Evolutionary conservation across 108 stramenopile species (phyloP).

Genomic region (Stephanodiscus minutulus): DNA sequence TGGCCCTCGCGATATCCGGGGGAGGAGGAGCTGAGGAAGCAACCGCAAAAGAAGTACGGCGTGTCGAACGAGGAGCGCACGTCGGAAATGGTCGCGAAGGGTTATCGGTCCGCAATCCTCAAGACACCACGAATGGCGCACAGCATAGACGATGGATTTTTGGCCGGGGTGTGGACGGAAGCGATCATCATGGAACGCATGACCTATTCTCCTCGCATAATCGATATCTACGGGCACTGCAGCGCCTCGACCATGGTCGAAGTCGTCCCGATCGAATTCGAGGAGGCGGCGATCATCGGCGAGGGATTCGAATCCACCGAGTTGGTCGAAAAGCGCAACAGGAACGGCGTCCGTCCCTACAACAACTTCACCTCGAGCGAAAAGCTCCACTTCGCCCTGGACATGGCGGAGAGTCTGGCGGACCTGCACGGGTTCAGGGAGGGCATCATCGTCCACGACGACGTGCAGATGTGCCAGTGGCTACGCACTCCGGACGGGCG

Average conservation of each 20-base stretch:
- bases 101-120: conserved; percentile 39
- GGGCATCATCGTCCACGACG: conserved; percentile 75
- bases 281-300: conserved; percentile 52
- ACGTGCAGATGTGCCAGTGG: conserved; percentile 85
- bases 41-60: conserved; percentile 9
- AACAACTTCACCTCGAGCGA: conserved; percentile 63
- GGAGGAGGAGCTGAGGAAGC: conserved; percentile 21
- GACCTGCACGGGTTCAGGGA: conserved; percentile 71
- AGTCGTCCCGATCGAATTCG: conserved; percentile 61
- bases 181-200: conserved; percentile 76
- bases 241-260: conserved; percentile 60
- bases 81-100: conserved; percentile 25
- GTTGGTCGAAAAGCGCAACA: conserved; percentile 51
- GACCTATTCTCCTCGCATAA: conserved; percentile 61
- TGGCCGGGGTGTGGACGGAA: conserved; percentile 49
- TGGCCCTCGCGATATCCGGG: conserved; percentile 22
- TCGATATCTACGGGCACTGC: conserved; percentile 76
- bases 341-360: conserved; percentile 49
- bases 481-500: conserved; percentile 57
- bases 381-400: conserved; percentile 65
- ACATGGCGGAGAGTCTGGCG: conserved; percentile 74
- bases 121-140: conserved; percentile 58
- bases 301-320: conserved; percentile 37
- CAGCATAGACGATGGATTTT: conserved; percentile 11
- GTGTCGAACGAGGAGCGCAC: conserved; percentile 22